These are phyloP conservation scores for Tylopilus felleus DNA, from an alignment of 768 basidiomycete genomes.

Conservation along the genomic window DNA sequence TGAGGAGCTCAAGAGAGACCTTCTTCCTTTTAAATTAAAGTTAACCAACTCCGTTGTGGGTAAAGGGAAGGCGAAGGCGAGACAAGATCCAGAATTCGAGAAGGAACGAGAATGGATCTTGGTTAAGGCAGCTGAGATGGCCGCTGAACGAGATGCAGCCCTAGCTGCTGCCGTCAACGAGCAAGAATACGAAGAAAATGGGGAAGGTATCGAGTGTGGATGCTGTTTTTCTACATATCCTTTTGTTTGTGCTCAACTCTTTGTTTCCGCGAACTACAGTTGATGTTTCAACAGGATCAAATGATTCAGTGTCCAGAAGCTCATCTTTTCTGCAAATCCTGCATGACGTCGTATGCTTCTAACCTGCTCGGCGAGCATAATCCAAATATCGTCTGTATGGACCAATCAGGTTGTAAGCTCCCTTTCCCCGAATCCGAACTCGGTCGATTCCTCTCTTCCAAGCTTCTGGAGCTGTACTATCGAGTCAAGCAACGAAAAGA, in stretches of 20 bases:
- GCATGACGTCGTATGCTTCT: conserved; percentile 66
- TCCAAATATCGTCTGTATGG: conserved; percentile 73
- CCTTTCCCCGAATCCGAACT: conserved; percentile 70
- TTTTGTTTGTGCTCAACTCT: conserved; percentile 49
- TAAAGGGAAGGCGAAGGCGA: conserved; percentile 39
- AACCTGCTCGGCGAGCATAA: conserved; percentile 64
- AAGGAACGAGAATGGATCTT: conserved; percentile 48
- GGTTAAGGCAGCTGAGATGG: conserved; percentile 31
- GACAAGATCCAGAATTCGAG: conserved; percentile 44
- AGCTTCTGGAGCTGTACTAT: conserved; percentile 67
- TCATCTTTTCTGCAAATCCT: conserved; percentile 80
- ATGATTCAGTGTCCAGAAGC: conserved; percentile 89
- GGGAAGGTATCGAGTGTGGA: conserved; percentile 76
- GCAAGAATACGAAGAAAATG: conserved; percentile 45
- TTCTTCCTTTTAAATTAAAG: conserved; percentile 39
- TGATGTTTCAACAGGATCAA: conserved; percentile 49
- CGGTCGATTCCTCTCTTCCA: conserved; percentile 58
- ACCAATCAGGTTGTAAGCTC: conserved; percentile 67
- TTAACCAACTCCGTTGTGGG: conserved; percentile 33
- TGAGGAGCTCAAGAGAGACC: conserved; percentile 29
- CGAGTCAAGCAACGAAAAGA: conserved; percentile 76
- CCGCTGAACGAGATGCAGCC: conserved; percentile 24
- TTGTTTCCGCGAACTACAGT: background rate
- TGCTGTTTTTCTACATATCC: conserved; percentile 78
- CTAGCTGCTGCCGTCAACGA: conserved; percentile 34